Base-by-base conservation (phyloP, 2,329 filamentous ascomycete genomes). In the Aspergillus sp. region DNA sequence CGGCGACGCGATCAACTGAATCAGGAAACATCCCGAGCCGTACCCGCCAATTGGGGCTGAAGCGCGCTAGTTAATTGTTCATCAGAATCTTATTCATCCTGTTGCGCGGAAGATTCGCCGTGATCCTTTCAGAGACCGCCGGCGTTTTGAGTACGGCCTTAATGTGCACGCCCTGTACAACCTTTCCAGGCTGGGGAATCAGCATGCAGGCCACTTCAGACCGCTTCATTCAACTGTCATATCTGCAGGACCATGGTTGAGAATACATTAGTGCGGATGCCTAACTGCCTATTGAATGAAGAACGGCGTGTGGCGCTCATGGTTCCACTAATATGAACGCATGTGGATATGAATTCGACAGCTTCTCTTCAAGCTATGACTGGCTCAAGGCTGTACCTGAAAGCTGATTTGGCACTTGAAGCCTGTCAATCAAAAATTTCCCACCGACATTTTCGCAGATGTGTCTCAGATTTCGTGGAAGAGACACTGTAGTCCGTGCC, bases 71-170 rank as follows among this genome's bases (percentile, higher is more conserved):
- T 9, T 27, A 17, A 53, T 35, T n/a, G 45, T 23, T 21, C 35
- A 44, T 35, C 40, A n/a, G 35, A 44, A 44, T 39, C 50, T 52
- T 52, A 35, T 44, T 46, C 39, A 52, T 52, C 50, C 50, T 52
- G 21, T 19, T 35, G 14, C 6, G 43, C 21, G n/a, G 27, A 31
- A 31, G 9, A 31, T 31, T 31, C 27, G 27, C 3, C 27, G 27
- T 11, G 27, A 31, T 11, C 9, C 9, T 11, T 37, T 37, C 35
- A 37, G 35, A n/a, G 35, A 37, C 35, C 14, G 15, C 15, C 5
- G 6, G 35, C 14, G 12, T n/a, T 37, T 37, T 14, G 35, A 7
- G 35, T 37, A 5, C 14, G 35, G 14, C 15, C 35, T 14, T 37
- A 8, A 37, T 14, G 35, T 15, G 15, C 35, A 5, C 5, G 15